Percentiles rank a stretch among this genome's conserved stretches.
These are phyloP conservation scores for maize (Zea mays) DNA, from an alignment of 176 grass and related monocot species.

Conservation along the genomic window Zm-B73-REFERENCE-NAM-5.0 NC_050096.1:278969501-278970000, in stretches of 20 bases:
- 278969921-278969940: neutral
- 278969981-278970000: neutral
- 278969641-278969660: neutral
- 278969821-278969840: slow-evolving; percentile 17
- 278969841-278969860: slow-evolving; percentile 35
- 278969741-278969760: slow-evolving; percentile 35
- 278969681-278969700: neutral
- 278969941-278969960: neutral
- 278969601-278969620: neutral
- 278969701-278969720: neutral
- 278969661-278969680: slow-evolving; percentile 10
- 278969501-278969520: neutral
- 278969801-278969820: slow-evolving; percentile 8
- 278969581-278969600: neutral
- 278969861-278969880: slow-evolving; percentile 50
- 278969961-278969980: neutral
- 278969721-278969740: neutral
- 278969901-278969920: neutral
- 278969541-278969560: neutral
- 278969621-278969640: neutral
- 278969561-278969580: slow-evolving; percentile 42
- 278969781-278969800: neutral
- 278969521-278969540: neutral
- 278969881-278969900: neutral
- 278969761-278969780: slow-evolving; percentile 3